Evolutionary conservation across 2,329 filamentous ascomycete genomes (phyloP).

Genomic region (Ascochyta lentis): DNA sequence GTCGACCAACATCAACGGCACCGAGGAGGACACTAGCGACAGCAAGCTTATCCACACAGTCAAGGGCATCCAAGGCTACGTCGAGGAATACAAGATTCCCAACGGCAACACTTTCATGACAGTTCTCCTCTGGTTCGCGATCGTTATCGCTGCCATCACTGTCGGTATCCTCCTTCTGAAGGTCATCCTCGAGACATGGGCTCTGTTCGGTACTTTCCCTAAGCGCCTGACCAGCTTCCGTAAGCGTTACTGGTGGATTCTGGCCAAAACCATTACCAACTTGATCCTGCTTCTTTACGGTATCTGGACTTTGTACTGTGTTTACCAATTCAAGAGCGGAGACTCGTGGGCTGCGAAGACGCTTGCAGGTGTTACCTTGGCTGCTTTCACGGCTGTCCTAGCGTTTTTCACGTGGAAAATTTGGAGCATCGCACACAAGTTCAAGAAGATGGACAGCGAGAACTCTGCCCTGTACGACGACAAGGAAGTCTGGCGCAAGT

Average conservation of each 20-base stretch:
- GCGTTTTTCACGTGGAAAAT: constrained; percentile 86
- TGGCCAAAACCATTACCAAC: constrained; percentile 87
- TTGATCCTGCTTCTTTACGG: constrained; percentile 92
- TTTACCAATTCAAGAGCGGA: constrained; percentile 92
- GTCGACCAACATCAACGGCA: constrained; percentile 41
- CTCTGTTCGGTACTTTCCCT: constrained; percentile 86
- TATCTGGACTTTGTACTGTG: constrained; percentile 92
- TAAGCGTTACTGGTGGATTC: constrained; percentile 93
- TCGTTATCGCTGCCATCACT: constrained; percentile 81
- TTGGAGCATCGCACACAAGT: constrained; percentile 73
- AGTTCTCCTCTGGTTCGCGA: constrained; percentile 84
- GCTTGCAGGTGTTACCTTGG: constrained; percentile 82
- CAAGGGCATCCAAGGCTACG: constrained; percentile 79
- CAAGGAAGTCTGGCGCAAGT: constrained; percentile 91
- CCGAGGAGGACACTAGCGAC: constrained; percentile 48
- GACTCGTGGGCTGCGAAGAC: constrained; percentile 93
- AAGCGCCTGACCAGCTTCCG: constrained; percentile 82
- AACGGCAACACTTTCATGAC: constrained; percentile 96
- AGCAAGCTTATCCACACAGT: constrained; percentile 64
- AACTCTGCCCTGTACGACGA: constrained; percentile 78
- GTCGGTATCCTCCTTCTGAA: constrained; percentile 90
- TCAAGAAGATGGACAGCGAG: constrained; percentile 79
- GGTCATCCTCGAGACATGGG: constrained; percentile 88
- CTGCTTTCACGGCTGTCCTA: constrained; percentile 80
- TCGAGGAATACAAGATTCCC: constrained; percentile 84